Evolutionary conservation across 257 asterid genomes (phyloP).

Genomic region (Schizonepeta tenuifolia): DNA sequence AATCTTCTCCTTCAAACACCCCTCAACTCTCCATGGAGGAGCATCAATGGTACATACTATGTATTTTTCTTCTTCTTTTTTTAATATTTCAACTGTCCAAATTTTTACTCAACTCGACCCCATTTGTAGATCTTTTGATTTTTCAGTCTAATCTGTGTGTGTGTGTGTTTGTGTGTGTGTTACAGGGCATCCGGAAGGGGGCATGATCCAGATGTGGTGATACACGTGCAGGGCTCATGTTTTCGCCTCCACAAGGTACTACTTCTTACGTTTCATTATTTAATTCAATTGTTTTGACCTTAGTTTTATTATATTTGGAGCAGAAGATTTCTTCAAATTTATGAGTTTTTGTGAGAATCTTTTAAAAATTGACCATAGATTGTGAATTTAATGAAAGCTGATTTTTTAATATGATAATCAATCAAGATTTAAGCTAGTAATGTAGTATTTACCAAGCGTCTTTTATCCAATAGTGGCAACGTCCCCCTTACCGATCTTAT

Average conservation of each 20-base stretch:
- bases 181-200: slow-evolving; percentile 47
- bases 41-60: slow-evolving; percentile 18
- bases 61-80: neutral
- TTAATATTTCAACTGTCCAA: neutral
- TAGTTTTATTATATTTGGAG: neutral
- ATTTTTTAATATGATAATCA: neutral
- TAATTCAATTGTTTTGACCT: neutral
- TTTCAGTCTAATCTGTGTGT: neutral
- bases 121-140: neutral
- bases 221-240: slow-evolving; percentile 54
- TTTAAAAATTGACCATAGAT: neutral
- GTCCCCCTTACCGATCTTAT: too few relatives aligned
- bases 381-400: neutral
- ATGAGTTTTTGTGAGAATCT: neutral
- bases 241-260: slow-evolving; percentile 77
- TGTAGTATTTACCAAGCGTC: too few relatives aligned
- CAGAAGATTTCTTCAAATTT: neutral
- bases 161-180: neutral
- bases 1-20: slow-evolving; percentile 43
- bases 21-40: slow-evolving; percentile 15
- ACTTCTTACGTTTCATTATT: neutral
- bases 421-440: neutral
- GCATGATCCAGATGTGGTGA: slow-evolving; percentile 65
- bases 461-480: too few relatives aligned
- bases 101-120: neutral